phyloP scores from a whole-genome alignment of 2,329 filamentous ascomycete genomes.

The Triangularia setosa region DNA sequence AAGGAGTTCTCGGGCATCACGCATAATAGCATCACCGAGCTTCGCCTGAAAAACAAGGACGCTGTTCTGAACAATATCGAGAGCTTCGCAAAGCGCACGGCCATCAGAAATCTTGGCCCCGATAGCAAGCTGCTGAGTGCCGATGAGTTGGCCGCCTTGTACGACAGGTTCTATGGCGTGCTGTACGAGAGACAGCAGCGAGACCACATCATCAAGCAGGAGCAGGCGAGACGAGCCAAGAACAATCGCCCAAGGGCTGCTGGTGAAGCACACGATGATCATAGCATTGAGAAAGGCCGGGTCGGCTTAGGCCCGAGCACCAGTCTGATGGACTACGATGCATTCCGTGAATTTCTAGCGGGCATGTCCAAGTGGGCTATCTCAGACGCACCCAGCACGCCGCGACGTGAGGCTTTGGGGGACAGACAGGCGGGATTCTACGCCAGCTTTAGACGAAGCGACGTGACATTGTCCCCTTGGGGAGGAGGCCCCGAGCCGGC shows the following conservation, averaged over 20 bases:
- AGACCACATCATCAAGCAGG: slow-evolving; percentile 71
- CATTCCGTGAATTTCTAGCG: slow-evolving; percentile 89
- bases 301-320: slow-evolving; percentile 86
- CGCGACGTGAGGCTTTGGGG: slow-evolving; percentile 43
- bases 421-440: slow-evolving; percentile 58
- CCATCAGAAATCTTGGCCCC: slow-evolving; percentile 89
- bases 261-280: slow-evolving; percentile 36
- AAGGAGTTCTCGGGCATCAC: slow-evolving; percentile 97
- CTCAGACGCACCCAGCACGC: slow-evolving; percentile 71
- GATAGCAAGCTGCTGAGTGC: slow-evolving; percentile 87
- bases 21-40: slow-evolving; percentile 83
- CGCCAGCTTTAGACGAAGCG: slow-evolving; percentile 49
- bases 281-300: slow-evolving; percentile 73
- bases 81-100: slow-evolving; percentile 93
- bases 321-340: slow-evolving; percentile 95
- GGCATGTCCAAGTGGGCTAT: slow-evolving; percentile 90
- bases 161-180: slow-evolving; percentile 90
- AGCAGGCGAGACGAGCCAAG: slow-evolving; percentile 63
- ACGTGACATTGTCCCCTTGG: slow-evolving; percentile 48
- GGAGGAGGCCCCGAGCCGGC: slow-evolving; percentile 64
- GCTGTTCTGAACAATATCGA: slow-evolving; percentile 94
- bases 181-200: slow-evolving; percentile 89
- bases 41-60: slow-evolving; percentile 89
- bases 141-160: slow-evolving; percentile 83
- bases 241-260: slow-evolving; percentile 44